Evolutionary conservation across 345 rosid genomes (phyloP), one percentile per base, ranked within the genome.

Genomic region (Stellera chamaejasme): DNA sequence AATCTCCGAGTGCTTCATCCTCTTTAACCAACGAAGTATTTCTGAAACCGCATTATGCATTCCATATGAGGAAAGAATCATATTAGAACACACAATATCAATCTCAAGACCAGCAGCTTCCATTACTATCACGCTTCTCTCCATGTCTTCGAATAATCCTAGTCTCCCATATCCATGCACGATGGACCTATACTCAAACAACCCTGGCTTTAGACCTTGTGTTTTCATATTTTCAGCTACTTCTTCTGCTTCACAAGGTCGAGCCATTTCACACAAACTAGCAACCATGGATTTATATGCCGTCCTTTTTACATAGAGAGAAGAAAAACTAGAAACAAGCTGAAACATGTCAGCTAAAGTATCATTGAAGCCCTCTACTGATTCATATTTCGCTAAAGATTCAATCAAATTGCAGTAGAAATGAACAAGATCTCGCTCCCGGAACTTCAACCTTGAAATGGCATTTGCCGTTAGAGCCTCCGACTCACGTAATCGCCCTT

Each of bases 11-110:
- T 5, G 41, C 63, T 76, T 91, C 78, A 83, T 68, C 62, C 73
- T 80, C 67, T 47, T 65, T 56, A 88, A 69, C 95, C 95, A 91
- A 45, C 65, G 59, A 56, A 70, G 69, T 87, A 91, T 85, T 52
- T 64, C 62, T 2, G 80, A 52, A 54, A 85, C 81, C 23, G 81
- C 79, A 8, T 56, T 52, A 48, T 75, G 81, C 66, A 74, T 75
- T 61, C 98, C 95, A 48, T 82, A 87, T 2, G 90, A 85, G 3
- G 95, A 78, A 36, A 92, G 82, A 64, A 88, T 67, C 96, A 92
- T 85, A 48, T 85, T 92, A 11, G 84, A 76, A 64, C 87, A 79
- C 45, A 83, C 74, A 0, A 84, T 82, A 67, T 92, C 98, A 19
- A 80, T 67, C 52, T 15, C 43, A 39, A 72, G 60, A 32, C 90